Conservation (phyloP, 768 basidiomycete species). For the Leucocoprinus birnbaumii region DNA sequence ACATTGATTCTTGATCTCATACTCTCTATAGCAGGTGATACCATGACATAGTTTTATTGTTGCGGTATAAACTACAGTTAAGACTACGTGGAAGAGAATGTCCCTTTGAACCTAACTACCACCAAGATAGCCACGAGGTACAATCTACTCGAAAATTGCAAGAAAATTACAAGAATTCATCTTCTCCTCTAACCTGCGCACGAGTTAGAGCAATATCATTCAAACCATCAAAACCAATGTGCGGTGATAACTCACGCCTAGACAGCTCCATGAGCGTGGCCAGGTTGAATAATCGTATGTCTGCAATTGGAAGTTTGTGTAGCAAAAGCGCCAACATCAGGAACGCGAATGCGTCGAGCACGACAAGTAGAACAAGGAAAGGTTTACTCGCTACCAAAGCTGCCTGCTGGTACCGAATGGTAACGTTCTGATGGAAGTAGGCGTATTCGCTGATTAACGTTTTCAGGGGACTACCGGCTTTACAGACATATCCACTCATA, state of each 20-base stretch:
- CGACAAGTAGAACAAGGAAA: not conserved
- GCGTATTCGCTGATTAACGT: not conserved
- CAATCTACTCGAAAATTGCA: no score
- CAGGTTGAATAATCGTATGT: not conserved
- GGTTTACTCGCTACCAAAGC: not conserved
- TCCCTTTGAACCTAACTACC: no score
- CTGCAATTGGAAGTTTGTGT: not conserved
- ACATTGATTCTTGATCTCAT: conserved; percentile 35
- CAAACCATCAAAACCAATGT: no score
- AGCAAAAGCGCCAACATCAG: not conserved
- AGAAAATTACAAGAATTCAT: no score
- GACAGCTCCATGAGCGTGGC: not conserved
- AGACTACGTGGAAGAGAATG: no score
- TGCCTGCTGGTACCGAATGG: not conserved
- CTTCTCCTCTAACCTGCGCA: no score
- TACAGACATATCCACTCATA: not conserved
- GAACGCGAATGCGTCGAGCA: not conserved
- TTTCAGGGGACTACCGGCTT: not conserved
- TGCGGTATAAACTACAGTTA: no score
- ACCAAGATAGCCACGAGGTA: no score
- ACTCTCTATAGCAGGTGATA: no score
- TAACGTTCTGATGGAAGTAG: not conserved
- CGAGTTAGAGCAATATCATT: no score
- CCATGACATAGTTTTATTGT: no score
- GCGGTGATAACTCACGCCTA: no score